Percentiles rank a stretch among this genome's conserved stretches.
These are phyloP conservation scores for Puccinia sorghi DNA, from an alignment of 1,284 basidiomycete species.

Conservation along the genomic window DNA sequence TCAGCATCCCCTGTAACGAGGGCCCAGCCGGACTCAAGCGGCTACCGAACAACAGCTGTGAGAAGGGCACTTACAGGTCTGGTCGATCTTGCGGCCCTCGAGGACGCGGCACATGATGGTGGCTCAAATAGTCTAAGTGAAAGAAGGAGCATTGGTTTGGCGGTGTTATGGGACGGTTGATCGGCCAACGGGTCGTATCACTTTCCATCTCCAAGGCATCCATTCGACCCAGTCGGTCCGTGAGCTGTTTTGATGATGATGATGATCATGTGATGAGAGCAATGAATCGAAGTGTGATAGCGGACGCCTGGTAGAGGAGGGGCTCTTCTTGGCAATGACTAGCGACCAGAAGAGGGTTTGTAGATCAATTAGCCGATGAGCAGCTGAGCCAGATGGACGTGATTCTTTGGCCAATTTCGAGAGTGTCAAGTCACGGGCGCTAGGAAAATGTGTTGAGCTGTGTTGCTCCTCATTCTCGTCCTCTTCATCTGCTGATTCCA, in stretches of 20 bases:
- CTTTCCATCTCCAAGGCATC: background rate
- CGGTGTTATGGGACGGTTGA: background rate
- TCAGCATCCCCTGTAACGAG: conserved; percentile 1
- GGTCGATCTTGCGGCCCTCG: background rate
- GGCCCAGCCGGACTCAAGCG: background rate
- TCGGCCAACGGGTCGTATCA: too few relatives aligned
- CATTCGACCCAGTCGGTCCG: background rate
- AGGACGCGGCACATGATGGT: background rate
- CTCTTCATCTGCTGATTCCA: conserved; percentile 26
- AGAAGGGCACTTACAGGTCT: background rate
- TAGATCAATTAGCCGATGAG: background rate
- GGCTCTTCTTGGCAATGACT: background rate
- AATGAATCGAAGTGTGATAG: background rate
- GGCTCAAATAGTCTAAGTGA: background rate
- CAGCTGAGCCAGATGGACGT: background rate
- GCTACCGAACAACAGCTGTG: background rate
- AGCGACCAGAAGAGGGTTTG: conserved; percentile 19
- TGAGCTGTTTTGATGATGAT: background rate
- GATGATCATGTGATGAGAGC: background rate
- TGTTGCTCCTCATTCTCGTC: background rate
- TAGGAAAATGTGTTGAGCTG: background rate
- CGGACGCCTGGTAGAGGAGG: background rate
- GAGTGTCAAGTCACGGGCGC: conserved; percentile 12
- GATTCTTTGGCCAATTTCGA: background rate
- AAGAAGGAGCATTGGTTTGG: conserved; percentile 16